Base-by-base conservation (phyloP, 1,284 basidiomycete species). In the Cryptococcus depauperatus region DNA sequence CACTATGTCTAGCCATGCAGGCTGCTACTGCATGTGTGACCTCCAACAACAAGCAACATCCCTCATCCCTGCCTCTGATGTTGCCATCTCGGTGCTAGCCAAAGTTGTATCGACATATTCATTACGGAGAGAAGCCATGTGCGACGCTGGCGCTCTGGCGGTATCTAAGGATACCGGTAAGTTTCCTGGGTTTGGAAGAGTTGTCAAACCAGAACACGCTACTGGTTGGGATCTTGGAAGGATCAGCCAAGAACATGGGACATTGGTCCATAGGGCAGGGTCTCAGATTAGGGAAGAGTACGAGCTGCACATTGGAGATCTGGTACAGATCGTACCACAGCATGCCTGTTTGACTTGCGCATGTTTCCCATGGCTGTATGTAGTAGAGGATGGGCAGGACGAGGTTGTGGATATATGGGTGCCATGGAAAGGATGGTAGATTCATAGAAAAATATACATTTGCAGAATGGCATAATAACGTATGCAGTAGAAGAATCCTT, bases 361-460 rank as follows among this genome's bases (percentile, higher is more conserved):
- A 42, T 80, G 77, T 11, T 77, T 85, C 61, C 81, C 82, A 2
- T 89, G 83, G 83, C 85, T 82, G 62, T 89, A 87, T 60, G 72
- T 90, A 18, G 79, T 86, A 1, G 85, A 90, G 70, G 74, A 43
- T 68, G 73, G 41, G 73, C 75, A 34, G 56, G 69, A 52, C 69
- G 75, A 71, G 39, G 82, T 91, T 9, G 79, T 82, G 16, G 87
- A 91, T 68, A 74, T 91, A 29, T 91, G 88, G 87, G 81, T 88
- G 27, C 80, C 86, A 7, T 89, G 86, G 84, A 91, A 89, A 70
- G 85, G 85, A 0, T 90, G 87, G 87, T 91, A 69, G 35, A 11
- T 13, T 33, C 19, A 14, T 33, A 5, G 32, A 18, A 6, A 33
- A 18, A 18, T 9, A n/a, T n/a, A n/a, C n/a, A n/a, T n/a, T n/a